phyloP scores from a whole-genome alignment of 352 stramenopile genomes.

The Phytophthora pseudosyringae region DNA sequence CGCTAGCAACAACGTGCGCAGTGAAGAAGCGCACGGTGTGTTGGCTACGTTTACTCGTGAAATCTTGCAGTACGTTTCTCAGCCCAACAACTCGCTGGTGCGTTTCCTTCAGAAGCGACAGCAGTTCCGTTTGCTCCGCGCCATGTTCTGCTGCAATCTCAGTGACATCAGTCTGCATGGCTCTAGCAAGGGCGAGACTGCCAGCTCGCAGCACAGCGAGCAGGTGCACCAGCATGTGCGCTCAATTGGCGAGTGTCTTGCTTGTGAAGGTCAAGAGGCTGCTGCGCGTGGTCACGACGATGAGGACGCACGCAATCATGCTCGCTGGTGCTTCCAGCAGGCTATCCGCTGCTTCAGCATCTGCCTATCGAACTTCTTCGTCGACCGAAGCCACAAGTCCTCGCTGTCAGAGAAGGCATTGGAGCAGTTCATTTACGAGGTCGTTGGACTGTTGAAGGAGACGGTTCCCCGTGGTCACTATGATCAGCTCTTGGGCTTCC shows the following conservation, averaged over 20 bases:
- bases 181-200: conserved; percentile 22
- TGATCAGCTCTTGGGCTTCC: conserved; percentile 61
- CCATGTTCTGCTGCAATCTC: conserved; percentile 71
- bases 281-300: conserved; percentile 39
- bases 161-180: conserved; percentile 63
- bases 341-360: conserved; percentile 76
- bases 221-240: conserved; percentile 59
- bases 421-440: conserved; percentile 72
- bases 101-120: conserved; percentile 71
- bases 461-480: conserved; percentile 65
- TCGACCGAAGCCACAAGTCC: conserved; percentile 28
- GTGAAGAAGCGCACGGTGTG: conserved; percentile 62
- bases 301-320: conserved; percentile 37
- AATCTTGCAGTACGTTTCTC: conserved; percentile 60
- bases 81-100: conserved; percentile 62
- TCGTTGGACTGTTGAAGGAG: conserved; percentile 71
- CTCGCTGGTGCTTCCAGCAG: conserved; percentile 74
- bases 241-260: conserved; percentile 72
- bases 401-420: conserved; percentile 33
- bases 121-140: conserved; percentile 68
- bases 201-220: conserved; percentile 34
- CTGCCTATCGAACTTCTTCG: conserved; percentile 65
- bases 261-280: conserved; percentile 60
- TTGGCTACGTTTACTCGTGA: conserved; percentile 63
- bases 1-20: conserved; percentile 48